Percentiles rank a stretch among this genome's conserved stretches.
phyloP scores from a whole-genome alignment of 257 asterid genomes.

The Solanum medicagineum region DNA sequence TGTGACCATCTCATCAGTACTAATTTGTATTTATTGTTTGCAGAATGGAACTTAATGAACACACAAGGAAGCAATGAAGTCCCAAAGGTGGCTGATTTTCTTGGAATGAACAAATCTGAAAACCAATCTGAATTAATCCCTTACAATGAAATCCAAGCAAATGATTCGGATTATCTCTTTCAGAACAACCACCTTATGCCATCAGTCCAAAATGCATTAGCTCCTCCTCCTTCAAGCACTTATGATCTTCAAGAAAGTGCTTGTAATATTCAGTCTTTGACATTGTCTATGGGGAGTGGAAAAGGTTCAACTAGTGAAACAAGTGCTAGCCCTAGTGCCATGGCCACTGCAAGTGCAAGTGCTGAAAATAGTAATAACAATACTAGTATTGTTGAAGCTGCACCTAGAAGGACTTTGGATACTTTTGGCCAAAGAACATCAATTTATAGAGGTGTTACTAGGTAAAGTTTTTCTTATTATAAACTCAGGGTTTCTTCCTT shows the following conservation, averaged over 20 bases:
- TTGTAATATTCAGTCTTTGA: constrained; percentile 53
- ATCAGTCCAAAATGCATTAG: constrained; percentile 22
- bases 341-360: constrained; percentile 7
- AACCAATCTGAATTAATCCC: constrained; percentile 36
- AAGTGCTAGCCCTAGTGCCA: constrained; percentile 3
- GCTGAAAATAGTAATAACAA: constrained; percentile 34
- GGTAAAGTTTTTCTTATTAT: constrained; percentile 18
- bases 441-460: constrained; percentile 87
- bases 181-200: constrained; percentile 29
- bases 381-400: constrained; percentile 44
- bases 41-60: constrained; percentile 57
- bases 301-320: constrained; percentile 42
- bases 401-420: constrained; percentile 61
- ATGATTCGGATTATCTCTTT: constrained; percentile 37
- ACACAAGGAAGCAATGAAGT: constrained; percentile 37
- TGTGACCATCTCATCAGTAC: neutral
- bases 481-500: neutral
- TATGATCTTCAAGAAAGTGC: constrained; percentile 42
- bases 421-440: constrained; percentile 97
- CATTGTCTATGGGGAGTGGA: constrained; percentile 73
- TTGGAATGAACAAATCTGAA: constrained; percentile 38
- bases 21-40: neutral
- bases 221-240: neutral
- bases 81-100: constrained; percentile 71
- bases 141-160: constrained; percentile 40